Conservation (phyloP, 371 early-diverging fungal genomes). For the Syncephalastrum racemosum region DNA sequence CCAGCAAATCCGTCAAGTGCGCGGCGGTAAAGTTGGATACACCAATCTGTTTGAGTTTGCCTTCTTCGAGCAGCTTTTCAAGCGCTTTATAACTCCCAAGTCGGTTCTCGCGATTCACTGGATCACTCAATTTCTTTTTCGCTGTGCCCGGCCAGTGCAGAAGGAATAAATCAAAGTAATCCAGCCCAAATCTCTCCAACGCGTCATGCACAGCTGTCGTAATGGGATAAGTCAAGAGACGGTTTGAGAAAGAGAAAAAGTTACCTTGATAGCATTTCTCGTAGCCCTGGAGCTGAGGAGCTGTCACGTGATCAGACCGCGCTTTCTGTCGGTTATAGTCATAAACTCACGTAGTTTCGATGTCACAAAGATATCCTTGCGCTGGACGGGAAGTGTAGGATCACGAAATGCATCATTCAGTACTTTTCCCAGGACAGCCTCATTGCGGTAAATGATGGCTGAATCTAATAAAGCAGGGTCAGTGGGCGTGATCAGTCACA, state of each 20-base stretch:
- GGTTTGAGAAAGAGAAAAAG: background rate
- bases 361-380: conserved; percentile 92
- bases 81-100: conserved; percentile 57
- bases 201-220: conserved; percentile 52
- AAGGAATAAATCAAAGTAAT: conserved; percentile 81
- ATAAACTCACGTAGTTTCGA: conserved; percentile 80
- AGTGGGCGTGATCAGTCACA: background rate
- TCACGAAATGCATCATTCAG: conserved; percentile 63
- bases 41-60: conserved; percentile 63
- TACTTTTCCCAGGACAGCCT: conserved; percentile 74
- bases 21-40: conserved; percentile 73
- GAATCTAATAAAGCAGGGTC: conserved; percentile 48
- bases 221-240: background rate
- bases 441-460: conserved; percentile 85
- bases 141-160: conserved; percentile 61
- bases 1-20: conserved; percentile 61
- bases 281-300: too few species aligned
- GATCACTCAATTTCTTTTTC: conserved; percentile 13
- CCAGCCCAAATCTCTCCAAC: conserved; percentile 60
- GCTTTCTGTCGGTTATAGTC: background rate
- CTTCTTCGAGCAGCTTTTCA: conserved; percentile 53
- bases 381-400: conserved; percentile 48
- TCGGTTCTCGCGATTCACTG: conserved; percentile 58
- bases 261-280: background rate
- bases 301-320: too few species aligned